phyloP scores from a whole-genome alignment of 805 yeast genomes.

The Saccharomyces paradoxus region DNA sequence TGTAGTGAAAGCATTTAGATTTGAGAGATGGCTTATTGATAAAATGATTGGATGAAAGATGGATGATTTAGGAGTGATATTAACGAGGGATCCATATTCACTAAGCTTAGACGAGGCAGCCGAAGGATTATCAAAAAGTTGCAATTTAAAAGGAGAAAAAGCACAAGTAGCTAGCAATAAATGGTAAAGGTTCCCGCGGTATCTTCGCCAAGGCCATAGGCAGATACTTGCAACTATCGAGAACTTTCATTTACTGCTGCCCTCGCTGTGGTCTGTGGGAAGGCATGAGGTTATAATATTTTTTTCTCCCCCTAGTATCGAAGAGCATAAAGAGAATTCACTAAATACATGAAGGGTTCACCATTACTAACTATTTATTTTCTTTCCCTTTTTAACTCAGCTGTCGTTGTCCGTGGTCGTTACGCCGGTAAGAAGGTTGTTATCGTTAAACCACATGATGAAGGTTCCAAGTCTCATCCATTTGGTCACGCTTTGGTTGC shows the following conservation, averaged over 20 bases:
- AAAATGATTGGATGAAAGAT: background rate
- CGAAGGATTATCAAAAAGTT: background rate
- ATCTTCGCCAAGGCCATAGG: background rate
- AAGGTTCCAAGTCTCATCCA: slow-evolving; percentile 97
- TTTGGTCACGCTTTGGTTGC: slow-evolving; percentile 99
- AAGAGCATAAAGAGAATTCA: background rate
- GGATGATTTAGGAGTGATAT: background rate
- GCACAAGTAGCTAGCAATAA: background rate
- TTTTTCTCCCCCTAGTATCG: background rate
- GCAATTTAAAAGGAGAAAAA: background rate
- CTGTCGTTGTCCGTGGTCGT: slow-evolving; percentile 99
- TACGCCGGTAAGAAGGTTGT: slow-evolving; percentile 99
- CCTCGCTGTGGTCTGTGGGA: too few relatives aligned
- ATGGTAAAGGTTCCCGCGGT: background rate
- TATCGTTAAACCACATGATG: slow-evolving; percentile 95
- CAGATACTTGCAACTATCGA: background rate
- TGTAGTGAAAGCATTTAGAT: background rate
- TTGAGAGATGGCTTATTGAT: background rate
- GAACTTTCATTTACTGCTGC: background rate
- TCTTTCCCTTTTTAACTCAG: slow-evolving; percentile 33
- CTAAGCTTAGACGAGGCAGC: background rate
- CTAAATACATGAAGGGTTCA: background rate
- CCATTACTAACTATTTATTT: slow-evolving; percentile 24
- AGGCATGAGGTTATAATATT: background rate
- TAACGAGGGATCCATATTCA: background rate